phyloP scores from a whole-genome alignment of 2,329 filamentous ascomycete species.

The Alternaria arbusti region DNA sequence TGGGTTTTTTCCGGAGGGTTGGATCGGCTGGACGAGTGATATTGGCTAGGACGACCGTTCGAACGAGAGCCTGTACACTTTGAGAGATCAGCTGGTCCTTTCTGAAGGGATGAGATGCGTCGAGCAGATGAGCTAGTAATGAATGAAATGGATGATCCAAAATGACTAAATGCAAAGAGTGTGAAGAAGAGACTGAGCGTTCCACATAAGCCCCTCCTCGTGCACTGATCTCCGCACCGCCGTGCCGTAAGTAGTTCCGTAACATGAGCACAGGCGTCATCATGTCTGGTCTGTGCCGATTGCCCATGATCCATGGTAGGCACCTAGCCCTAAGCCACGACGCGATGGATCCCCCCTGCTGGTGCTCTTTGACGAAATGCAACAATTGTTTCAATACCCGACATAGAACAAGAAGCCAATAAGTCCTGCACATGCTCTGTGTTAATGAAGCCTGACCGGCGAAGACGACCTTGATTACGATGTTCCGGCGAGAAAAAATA shows the following conservation, averaged over 20 bases:
- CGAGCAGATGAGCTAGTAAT: conserved; percentile 28
- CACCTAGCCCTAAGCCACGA: conserved; percentile 13
- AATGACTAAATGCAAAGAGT: conserved; percentile 13
- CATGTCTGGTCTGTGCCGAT: conserved; percentile 22
- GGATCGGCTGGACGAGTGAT: conserved; percentile 10
- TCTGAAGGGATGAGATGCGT: conserved; percentile 12
- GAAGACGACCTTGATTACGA: neutral
- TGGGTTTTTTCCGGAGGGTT: conserved; percentile 4
- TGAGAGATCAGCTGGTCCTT: conserved; percentile 22
- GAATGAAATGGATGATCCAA: conserved; percentile 23
- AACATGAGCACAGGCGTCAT: conserved; percentile 36
- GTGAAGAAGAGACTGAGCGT: conserved; percentile 24
- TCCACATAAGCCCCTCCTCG: conserved; percentile 23
- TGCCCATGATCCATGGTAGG: conserved; percentile 21
- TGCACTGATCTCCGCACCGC: conserved; percentile 27
- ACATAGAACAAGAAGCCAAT: neutral
- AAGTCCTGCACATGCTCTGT: neutral
- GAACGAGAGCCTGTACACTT: conserved; percentile 10
- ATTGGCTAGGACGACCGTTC: conserved; percentile 1
- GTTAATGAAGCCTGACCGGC: neutral
- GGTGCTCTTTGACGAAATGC: neutral
- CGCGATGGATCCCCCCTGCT: neutral
- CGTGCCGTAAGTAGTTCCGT: conserved; percentile 36
- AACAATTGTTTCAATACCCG: neutral
- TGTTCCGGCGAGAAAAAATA: conserved; percentile 7